These are phyloP conservation scores for Hypoxylon sp. DNA, from an alignment of 2,329 filamentous ascomycete genomes.

Conservation along the genomic window DNA sequence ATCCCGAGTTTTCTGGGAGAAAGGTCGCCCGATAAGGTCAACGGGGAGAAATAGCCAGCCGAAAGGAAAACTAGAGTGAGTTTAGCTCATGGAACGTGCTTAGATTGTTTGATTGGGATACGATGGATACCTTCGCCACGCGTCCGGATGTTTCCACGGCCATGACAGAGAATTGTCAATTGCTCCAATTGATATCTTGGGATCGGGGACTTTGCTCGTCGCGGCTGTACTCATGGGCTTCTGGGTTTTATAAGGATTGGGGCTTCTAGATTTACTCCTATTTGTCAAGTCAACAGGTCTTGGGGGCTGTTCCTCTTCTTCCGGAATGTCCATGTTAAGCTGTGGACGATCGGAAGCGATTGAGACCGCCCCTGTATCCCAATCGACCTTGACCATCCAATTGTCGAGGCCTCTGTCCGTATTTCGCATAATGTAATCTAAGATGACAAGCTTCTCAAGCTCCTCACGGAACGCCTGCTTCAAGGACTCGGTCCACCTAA, in stretches of 20 bases:
- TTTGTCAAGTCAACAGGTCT: slow-evolving; percentile 69
- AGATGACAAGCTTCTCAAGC: slow-evolving; percentile 94
- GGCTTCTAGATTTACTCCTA: slow-evolving; percentile 55
- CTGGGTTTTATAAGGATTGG: slow-evolving; percentile 77
- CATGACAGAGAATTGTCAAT: slow-evolving; percentile 99
- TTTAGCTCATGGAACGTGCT: slow-evolving; percentile 1
- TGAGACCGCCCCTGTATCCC: slow-evolving; percentile 82
- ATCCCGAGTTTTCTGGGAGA: slow-evolving; percentile 91
- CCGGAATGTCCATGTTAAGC: slow-evolving; percentile 70
- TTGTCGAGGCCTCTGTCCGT: slow-evolving; percentile 97
- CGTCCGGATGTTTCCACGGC: slow-evolving; percentile 99
- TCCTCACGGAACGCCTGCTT: slow-evolving; percentile 96
- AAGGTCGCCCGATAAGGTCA: slow-evolving; percentile 93
- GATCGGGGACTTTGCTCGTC: slow-evolving; percentile 60
- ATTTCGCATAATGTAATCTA: slow-evolving; percentile 99
- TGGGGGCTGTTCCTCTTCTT: slow-evolving; percentile 64
- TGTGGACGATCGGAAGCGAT: slow-evolving; percentile 85
- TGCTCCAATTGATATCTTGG: slow-evolving; percentile 83
- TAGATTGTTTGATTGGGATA: not conserved
- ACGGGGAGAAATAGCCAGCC: slow-evolving; percentile 98
- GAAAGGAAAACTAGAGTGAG: slow-evolving; percentile 85
- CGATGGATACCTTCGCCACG: slow-evolving; percentile 70
- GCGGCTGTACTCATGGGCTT: slow-evolving; percentile 86
- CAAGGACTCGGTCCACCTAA: slow-evolving; percentile 87
- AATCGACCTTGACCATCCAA: slow-evolving; percentile 99